Evolutionary conservation across 306 rosid species (phyloP), one percentile per base, ranked within the genome.

Genomic region (Cucurbita ficifolia): DNA sequence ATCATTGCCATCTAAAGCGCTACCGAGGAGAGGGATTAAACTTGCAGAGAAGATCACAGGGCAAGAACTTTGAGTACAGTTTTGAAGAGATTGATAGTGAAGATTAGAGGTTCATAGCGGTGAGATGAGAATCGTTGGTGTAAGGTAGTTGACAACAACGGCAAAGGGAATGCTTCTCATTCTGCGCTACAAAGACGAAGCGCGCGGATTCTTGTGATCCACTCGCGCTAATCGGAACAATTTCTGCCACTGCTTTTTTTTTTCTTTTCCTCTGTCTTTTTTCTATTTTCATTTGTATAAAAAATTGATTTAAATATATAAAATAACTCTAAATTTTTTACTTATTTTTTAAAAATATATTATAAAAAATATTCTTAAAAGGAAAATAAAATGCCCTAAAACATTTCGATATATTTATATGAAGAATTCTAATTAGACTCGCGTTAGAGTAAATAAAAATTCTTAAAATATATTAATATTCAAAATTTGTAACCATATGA

Each of bases 1-100:
- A 80, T 81, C 86, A 79, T 84, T 76, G 90, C 87, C 95, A 88
- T 90, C 72, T 83, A 81, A 84, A 77, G 82, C 22, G 8, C 45
- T 58, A 39, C 60, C 38, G 42, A 69, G 63, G 63, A 22, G 51
- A 40, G 21, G 24, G 35, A 35, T 55, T 29, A 29, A 29, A 29
- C 33, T 29, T 0, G 33, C 33, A 10, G n/a, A 1, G 49, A 52
- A 11, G n/a, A 17, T 8, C 33, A 29, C 33, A 29, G 33, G 33
- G 33, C 33, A 29, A 2, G 13, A 18, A 35, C 39, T 38, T 21
- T 10, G 48, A 18, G 18, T 39, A 12, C 7, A 16, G 6, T 55
- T 54, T 19, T 39, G 33, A 29, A 29, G 33, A 29, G 33, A 2
- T 29, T 29, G 43, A 35, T 72, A n/a, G 22, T n/a, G 49, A 7